Percentiles rank a stretch among this genome's conserved stretches.
Evolutionary conservation across 2,329 filamentous ascomycete species (phyloP).

Genomic region (Phyllosticta citrichinensis): DNA sequence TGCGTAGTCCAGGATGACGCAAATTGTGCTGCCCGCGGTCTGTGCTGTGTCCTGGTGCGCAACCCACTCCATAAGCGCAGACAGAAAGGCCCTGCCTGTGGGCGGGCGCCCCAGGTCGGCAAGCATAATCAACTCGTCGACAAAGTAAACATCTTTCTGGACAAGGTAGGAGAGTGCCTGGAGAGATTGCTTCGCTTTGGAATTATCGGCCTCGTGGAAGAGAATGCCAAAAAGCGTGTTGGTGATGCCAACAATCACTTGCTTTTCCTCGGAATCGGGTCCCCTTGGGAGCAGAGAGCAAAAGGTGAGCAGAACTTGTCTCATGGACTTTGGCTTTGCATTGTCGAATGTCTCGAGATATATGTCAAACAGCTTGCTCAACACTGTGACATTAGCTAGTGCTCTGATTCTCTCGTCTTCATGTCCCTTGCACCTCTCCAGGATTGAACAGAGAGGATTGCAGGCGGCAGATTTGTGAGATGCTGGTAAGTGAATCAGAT

Average conservation of each 20-base stretch:
- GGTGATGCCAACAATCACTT: conserved; percentile 1
- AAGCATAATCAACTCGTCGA: conserved; percentile 20
- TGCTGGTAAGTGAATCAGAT: conserved; percentile 20
- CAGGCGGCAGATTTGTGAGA: conserved; percentile 37
- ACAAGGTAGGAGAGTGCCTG: conserved; percentile 58
- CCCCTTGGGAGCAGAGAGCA: conserved; percentile 26
- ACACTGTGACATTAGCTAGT: conserved; percentile 15
- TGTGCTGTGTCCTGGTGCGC: conserved; percentile 31
- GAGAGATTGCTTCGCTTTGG: conserved; percentile 59
- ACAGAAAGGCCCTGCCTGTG: conserved; percentile 11
- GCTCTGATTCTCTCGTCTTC: conserved; percentile 18
- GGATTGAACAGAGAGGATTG: conserved; percentile 36
- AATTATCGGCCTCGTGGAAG: conserved; percentile 49
- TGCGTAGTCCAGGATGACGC: conserved; percentile 23
- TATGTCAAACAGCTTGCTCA: conserved; percentile 28
- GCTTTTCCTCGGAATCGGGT: neutral
- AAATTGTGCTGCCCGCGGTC: conserved; percentile 29
- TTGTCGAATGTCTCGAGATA: conserved; percentile 34
- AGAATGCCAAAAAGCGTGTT: conserved; percentile 48
- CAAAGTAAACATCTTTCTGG: conserved; percentile 46
- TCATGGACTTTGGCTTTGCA: conserved; percentile 38
- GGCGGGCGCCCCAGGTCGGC: neutral
- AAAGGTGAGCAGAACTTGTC: conserved; percentile 34
- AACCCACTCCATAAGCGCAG: conserved; percentile 25
- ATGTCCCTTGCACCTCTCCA: conserved; percentile 30